A percentile compares a stretch with the other conserved stretches of the same genome.
Conservation (phyloP, 225 moss, liverwort and hornwort genomes). For the Marchantia polymorpha region DNA sequence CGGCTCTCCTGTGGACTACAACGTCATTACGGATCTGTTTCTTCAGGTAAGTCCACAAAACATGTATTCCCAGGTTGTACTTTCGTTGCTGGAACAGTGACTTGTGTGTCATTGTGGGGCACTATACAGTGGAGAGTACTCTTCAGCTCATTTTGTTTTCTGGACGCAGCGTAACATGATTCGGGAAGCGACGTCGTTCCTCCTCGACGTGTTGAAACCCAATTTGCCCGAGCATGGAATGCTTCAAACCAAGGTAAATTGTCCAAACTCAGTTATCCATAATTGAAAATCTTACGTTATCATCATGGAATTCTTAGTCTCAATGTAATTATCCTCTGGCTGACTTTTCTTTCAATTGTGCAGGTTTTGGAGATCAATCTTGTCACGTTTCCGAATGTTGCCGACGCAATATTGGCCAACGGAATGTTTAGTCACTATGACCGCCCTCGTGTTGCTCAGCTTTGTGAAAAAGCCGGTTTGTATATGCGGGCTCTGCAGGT, state of each 20-base stretch:
- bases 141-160: neutral
- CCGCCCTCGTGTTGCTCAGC: conserved; percentile 98
- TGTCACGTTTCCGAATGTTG: conserved; percentile 96
- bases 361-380: conserved; percentile 99
- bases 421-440: conserved; percentile 98
- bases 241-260: conserved; percentile 90
- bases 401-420: conserved; percentile 96
- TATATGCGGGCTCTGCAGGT: conserved; percentile 99
- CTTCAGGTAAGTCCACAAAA: conserved; percentile 33
- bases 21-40: conserved; percentile 90
- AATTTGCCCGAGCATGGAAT: conserved; percentile 92
- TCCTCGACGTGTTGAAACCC: conserved; percentile 93
- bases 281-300: neutral
- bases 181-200: conserved; percentile 94
- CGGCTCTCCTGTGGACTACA: conserved; percentile 94
- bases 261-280: neutral
- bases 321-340: neutral
- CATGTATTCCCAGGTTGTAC: no score
- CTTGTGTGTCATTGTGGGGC: neutral
- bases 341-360: neutral
- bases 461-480: conserved; percentile 99
- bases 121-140: neutral
- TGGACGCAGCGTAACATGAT: conserved; percentile 95
- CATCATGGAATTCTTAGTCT: neutral
- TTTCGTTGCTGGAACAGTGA: no score